Evolutionary conservation across 768 basidiomycete genomes (phyloP), one percentile per base, ranked within the genome.

Genomic region (Lyophyllum semitale): DNA sequence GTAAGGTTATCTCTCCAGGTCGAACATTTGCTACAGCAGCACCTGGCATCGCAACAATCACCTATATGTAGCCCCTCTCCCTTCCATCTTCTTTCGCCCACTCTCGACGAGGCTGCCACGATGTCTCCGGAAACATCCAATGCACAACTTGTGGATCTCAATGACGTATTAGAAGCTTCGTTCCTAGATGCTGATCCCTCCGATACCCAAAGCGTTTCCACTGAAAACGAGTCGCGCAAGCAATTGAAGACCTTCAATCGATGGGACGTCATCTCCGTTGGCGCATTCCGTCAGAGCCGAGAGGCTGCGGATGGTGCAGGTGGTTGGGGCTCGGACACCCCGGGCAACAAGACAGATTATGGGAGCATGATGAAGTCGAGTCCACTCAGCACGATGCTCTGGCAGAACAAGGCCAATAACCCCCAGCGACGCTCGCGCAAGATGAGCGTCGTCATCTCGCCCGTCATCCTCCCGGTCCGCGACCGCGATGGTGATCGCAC

Each of bases 91-190:
- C 35, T 53, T 46, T 50, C 57, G 11, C 53, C 57, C 18, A 37
- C 51, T 8, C 47, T 48, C 0, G 61, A 58, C 40, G 56, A 61
- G 25, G 26, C 41, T 17, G 48, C 40, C 33, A 45, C 68, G 46
- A 67, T 67, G 33, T 69, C 70, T 17, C 68, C 75, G 3, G 73
- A 76, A 13, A 66, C 71, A 23, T 65, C 68, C 25, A 73, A 79
- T 23, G 71, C 82, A 13, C 81, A 85, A 55, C 75, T 83, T 11
- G 82, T 88, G 41, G 79, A 82, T 57, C 77, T 93, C 20, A 83
- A 89, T 61, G 91, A 93, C 61, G 89, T 93, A 17, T 76, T 93
- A 32, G 88, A 93, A 53, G 77, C 85, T 0, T 85, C 90, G 0
- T 83, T 88, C 69, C 73, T 91, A 18, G 85, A 84, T 60, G 77